Percentiles rank a stretch among this genome's conserved stretches.
Evolutionary conservation across 2,329 filamentous ascomycete genomes (phyloP).

Genomic region (Botrytis tulipae): DNA sequence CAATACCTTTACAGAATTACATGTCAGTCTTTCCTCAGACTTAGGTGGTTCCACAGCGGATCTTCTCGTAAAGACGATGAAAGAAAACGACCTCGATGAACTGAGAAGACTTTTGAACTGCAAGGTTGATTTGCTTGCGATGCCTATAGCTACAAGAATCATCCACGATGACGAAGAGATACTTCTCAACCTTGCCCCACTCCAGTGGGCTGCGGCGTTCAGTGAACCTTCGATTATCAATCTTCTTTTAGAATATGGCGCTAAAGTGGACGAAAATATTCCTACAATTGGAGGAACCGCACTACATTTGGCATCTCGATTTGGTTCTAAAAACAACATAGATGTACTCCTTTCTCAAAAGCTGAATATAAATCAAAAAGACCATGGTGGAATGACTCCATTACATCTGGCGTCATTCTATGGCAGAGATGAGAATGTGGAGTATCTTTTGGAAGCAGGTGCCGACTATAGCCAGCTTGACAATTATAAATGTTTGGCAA

Average conservation of each 20-base stretch:
- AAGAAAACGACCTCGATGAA: neutral
- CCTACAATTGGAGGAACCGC: no score
- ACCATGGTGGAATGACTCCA: accelerated
- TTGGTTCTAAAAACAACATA: no score
- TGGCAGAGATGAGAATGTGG: neutral
- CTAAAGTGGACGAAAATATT: no score
- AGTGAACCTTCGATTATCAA: neutral
- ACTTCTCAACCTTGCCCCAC: accelerated
- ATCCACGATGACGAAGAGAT: neutral
- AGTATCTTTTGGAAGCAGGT: neutral
- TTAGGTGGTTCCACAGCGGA: neutral
- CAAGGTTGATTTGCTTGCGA: neutral
- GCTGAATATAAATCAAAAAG: neutral
- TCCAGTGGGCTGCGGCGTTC: neutral
- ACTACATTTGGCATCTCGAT: no score
- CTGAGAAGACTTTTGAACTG: neutral
- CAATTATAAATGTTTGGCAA: no score
- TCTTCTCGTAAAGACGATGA: neutral
- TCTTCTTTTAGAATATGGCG: neutral
- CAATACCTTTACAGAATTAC: neutral
- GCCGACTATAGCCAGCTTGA: neutral
- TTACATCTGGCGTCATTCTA: no score
- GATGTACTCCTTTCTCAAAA: neutral
- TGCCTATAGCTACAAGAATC: neutral
- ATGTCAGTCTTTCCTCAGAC: neutral